phyloP scores from a whole-genome alignment of 495 filamentous ascomycete genomes.

The Entonaema liquescens region DNA sequence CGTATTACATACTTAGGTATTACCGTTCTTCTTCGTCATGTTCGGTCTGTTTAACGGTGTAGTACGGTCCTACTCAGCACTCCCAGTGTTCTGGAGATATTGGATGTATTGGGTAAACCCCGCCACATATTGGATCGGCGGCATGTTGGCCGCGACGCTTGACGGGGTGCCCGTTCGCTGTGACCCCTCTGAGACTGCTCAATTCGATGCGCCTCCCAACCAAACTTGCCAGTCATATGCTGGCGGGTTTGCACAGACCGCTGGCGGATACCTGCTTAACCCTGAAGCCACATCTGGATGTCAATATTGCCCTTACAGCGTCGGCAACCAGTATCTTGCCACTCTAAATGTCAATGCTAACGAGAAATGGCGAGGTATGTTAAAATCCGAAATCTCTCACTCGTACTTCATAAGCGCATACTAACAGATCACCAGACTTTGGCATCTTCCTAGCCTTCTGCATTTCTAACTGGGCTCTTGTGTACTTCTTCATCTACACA shows the following conservation, averaged over 20 bases:
- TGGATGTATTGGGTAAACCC: slow-evolving; percentile 81
- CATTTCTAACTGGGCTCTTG: slow-evolving; percentile 77
- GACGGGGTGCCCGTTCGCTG: slow-evolving; percentile 66
- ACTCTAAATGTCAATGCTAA: slow-evolving; percentile 69
- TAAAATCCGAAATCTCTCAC: not conserved
- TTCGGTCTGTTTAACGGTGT: slow-evolving; percentile 81
- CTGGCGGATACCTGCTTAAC: slow-evolving; percentile 68
- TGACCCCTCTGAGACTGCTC: slow-evolving; percentile 65
- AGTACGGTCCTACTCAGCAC: slow-evolving; percentile 65
- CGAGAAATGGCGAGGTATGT: slow-evolving; percentile 44
- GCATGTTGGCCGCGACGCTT: slow-evolving; percentile 71
- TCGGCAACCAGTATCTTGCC: slow-evolving; percentile 71
- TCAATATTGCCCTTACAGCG: slow-evolving; percentile 76
- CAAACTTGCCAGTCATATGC: slow-evolving; percentile 71
- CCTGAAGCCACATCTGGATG: slow-evolving; percentile 66
- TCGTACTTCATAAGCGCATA: not conserved
- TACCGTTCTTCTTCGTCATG: slow-evolving; percentile 84
- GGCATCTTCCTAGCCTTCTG: slow-evolving; percentile 82
- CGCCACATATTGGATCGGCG: slow-evolving; percentile 76
- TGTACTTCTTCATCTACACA: slow-evolving; percentile 88
- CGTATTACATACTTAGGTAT: slow-evolving; percentile 42
- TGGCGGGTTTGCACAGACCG: slow-evolving; percentile 58
- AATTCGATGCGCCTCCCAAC: slow-evolving; percentile 70
- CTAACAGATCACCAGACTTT: slow-evolving; percentile 59
- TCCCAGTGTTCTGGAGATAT: slow-evolving; percentile 79